Percentiles rank a stretch among this genome's conserved stretches.
phyloP scores from a whole-genome alignment of 768 basidiomycete species.

The Crassisporium funariophilum region DNA sequence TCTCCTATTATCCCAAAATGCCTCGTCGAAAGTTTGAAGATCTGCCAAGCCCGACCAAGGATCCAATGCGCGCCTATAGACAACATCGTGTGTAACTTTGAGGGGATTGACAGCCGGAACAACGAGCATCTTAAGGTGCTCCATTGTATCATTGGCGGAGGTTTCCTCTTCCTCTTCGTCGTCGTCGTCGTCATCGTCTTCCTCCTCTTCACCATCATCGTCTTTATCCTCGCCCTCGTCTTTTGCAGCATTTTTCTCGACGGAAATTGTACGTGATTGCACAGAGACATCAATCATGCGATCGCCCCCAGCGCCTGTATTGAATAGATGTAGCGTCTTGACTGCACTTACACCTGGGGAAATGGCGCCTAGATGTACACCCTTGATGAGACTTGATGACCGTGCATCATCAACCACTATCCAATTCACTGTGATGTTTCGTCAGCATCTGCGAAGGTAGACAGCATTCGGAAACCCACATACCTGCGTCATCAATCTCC shows the following conservation, averaged over 20 bases:
- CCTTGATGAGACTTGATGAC: conserved; percentile 77
- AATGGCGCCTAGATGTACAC: conserved; percentile 65
- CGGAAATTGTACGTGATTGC: conserved; percentile 49
- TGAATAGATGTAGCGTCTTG: conserved; percentile 67
- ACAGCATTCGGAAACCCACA: conserved; percentile 20
- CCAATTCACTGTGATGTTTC: conserved; percentile 47
- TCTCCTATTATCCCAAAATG: conserved; percentile 51
- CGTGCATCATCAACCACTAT: conserved; percentile 62
- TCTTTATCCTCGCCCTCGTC: conserved; percentile 23
- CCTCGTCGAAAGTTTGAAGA: conserved; percentile 52
- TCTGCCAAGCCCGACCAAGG: conserved; percentile 52
- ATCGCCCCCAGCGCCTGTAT: conserved; percentile 65
- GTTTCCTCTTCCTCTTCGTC: conserved; percentile 27
- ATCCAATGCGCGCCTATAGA: conserved; percentile 49
- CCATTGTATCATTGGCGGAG: conserved; percentile 43
- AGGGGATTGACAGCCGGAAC: conserved; percentile 72
- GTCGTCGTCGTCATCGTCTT: conserved; percentile 15
- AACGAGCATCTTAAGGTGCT: conserved; percentile 65
- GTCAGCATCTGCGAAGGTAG: neutral
- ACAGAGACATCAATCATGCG: conserved; percentile 82
- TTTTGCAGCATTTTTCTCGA: conserved; percentile 1
- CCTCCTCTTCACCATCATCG: conserved; percentile 19
- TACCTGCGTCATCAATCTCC: conserved; percentile 73
- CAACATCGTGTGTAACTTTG: conserved; percentile 50
- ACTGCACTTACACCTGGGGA: conserved; percentile 54